These are phyloP conservation scores for Phytophthora colocasiae DNA, from an alignment of 352 stramenopile genomes.

Conservation along the genomic window DNA sequence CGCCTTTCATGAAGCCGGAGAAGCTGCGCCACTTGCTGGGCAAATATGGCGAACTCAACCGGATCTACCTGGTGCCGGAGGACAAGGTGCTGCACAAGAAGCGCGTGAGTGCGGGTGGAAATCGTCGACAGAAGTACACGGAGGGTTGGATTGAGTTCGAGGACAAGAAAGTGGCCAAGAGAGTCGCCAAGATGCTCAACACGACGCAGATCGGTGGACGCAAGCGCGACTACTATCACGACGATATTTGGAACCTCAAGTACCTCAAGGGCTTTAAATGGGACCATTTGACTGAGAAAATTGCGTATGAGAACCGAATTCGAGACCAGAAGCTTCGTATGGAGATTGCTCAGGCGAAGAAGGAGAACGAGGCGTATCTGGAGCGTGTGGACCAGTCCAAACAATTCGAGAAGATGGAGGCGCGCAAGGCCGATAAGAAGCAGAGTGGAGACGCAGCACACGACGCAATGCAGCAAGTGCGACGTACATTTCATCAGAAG, in stretches of 20 bases:
- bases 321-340: constrained; percentile 87
- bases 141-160: constrained; percentile 99
- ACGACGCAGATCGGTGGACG: constrained; percentile 93
- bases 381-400: constrained; percentile 90
- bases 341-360: constrained; percentile 88
- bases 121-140: constrained; percentile 91
- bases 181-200: constrained; percentile 94
- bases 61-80: constrained; percentile 98
- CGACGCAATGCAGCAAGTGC: constrained; percentile 53
- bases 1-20: constrained; percentile 97
- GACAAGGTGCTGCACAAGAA: constrained; percentile 94
- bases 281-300: constrained; percentile 98
- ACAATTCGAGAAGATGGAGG: constrained; percentile 86
- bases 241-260: constrained; percentile 99
- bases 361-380: constrained; percentile 88
- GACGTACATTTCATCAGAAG: constrained; percentile 83
- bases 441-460: constrained; percentile 10
- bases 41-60: constrained; percentile 94
- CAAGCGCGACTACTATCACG: constrained; percentile 96
- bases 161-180: constrained; percentile 96
- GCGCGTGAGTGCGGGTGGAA: constrained; percentile 88
- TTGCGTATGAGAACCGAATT: constrained; percentile 92
- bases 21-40: constrained; percentile 94
- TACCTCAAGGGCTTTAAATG: constrained; percentile 99
- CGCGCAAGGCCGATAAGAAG: constrained; percentile 66